Evolutionary conservation across 805 yeast genomes (phyloP).

Genomic region (Lipomyces yamadae): DNA sequence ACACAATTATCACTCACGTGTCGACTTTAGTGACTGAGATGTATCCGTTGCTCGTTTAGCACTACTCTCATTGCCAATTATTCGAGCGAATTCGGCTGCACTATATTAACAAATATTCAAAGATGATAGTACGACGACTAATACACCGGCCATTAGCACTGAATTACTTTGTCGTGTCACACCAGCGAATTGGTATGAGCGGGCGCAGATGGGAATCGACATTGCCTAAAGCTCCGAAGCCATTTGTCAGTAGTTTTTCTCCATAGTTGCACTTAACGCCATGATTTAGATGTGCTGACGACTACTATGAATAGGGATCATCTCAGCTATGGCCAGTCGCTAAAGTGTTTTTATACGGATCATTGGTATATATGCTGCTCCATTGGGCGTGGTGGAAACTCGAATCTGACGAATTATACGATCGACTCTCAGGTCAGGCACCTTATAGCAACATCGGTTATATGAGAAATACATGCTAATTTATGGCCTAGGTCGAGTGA

Average conservation of each 20-base stretch:
- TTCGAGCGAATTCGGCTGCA: not conserved
- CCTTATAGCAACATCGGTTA: not conserved
- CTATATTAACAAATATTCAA: not conserved
- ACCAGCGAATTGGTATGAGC: not conserved
- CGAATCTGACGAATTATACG: slow-evolving; percentile 28
- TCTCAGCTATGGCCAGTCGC: slow-evolving; percentile 32
- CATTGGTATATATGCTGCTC: slow-evolving; percentile 28
- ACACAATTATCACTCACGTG: too few relatives aligned
- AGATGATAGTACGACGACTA: not conserved
- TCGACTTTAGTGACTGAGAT: too few relatives aligned
- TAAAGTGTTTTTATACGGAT: slow-evolving; percentile 32
- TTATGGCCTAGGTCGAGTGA: slow-evolving; percentile 7
- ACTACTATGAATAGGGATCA: slow-evolving; percentile 25
- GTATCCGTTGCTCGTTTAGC: not conserved
- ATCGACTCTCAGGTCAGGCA: slow-evolving; percentile 19
- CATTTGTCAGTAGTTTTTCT: slow-evolving; percentile 2
- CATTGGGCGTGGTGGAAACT: slow-evolving; percentile 38
- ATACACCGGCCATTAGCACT: not conserved
- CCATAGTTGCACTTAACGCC: not conserved
- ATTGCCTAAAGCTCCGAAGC: not conserved
- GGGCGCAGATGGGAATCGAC: not conserved
- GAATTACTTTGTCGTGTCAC: not conserved
- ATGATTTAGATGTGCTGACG: not conserved
- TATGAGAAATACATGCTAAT: not conserved
- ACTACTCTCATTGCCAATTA: not conserved